These are phyloP conservation scores for Phoenix dactylifera DNA, from an alignment of 176 grass and related monocot species.

Conservation along the genomic window DNA sequence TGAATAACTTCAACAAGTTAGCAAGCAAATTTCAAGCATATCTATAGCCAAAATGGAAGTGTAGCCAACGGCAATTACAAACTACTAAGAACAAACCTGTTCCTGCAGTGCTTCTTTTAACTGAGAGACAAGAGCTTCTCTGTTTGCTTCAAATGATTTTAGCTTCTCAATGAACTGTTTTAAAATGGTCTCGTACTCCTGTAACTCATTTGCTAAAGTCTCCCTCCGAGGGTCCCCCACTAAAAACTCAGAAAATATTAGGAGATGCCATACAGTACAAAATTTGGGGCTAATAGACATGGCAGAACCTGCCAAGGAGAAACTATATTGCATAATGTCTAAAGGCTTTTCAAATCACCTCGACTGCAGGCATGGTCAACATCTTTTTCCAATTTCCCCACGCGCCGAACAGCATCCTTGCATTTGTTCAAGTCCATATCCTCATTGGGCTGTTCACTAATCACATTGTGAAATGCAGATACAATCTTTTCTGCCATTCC, in stretches of 20 bases:
- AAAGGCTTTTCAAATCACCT: conserved; percentile 35
- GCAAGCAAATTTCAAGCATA: conserved; percentile 1
- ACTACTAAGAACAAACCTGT: conserved; percentile 47
- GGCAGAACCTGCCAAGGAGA: background rate
- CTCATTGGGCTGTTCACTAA: conserved; percentile 46
- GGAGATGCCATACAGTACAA: conserved; percentile 11
- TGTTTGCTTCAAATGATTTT: conserved; percentile 67
- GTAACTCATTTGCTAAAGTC: conserved; percentile 52
- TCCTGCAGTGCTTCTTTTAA: conserved; percentile 78
- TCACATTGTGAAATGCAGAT: conserved; percentile 69
- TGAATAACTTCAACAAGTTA: conserved; percentile 31
- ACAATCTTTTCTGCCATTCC: conserved; percentile 80
- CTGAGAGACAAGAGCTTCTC: conserved; percentile 57
- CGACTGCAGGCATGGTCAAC: conserved; percentile 50
- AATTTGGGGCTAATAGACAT: conserved; percentile 4
- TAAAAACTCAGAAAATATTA: conserved; percentile 40
- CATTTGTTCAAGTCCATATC: conserved; percentile 69
- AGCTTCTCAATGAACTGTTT: conserved; percentile 77
- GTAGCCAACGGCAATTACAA: background rate
- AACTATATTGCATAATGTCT: background rate
- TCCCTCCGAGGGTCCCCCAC: conserved; percentile 55
- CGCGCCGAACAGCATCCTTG: conserved; percentile 40
- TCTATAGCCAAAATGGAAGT: conserved; percentile 13
- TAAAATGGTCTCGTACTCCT: conserved; percentile 54
- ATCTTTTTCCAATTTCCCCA: conserved; percentile 82